Evolutionary conservation across 495 filamentous ascomycete species (phyloP).

Genomic region (Filosporella fistucella): DNA sequence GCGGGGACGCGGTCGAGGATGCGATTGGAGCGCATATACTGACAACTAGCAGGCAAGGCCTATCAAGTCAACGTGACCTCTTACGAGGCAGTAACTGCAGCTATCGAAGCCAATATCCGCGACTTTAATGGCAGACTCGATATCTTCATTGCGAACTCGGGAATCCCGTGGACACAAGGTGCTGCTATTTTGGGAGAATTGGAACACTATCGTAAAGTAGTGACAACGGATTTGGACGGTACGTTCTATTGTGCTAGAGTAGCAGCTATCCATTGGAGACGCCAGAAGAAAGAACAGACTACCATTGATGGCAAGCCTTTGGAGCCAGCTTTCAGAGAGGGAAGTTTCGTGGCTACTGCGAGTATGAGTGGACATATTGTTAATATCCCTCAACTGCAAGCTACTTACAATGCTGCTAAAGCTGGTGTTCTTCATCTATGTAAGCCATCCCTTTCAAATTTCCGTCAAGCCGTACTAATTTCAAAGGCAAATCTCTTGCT

Average conservation of each 20-base stretch:
- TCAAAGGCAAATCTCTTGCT: conserved; percentile 62
- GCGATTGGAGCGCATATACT: not conserved
- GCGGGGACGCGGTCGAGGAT: too few species aligned
- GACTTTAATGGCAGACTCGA: conserved; percentile 75
- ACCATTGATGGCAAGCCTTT: conserved; percentile 62
- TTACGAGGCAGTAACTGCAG: conserved; percentile 50
- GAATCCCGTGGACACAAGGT: conserved; percentile 69
- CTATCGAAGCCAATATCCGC: conserved; percentile 52
- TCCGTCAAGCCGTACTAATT: conserved; percentile 1
- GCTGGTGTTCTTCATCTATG: conserved; percentile 81
- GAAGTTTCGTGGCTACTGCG: conserved; percentile 75
- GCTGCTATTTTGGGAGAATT: conserved; percentile 60
- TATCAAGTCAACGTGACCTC: conserved; percentile 68
- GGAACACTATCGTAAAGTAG: conserved; percentile 62
- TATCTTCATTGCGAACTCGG: conserved; percentile 77
- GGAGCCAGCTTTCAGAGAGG: conserved; percentile 53
- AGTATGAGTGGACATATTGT: conserved; percentile 84
- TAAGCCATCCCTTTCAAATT: conserved; percentile 39
- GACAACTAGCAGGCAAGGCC: conserved; percentile 53
- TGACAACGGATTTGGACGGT: conserved; percentile 74
- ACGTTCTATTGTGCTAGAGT: conserved; percentile 78
- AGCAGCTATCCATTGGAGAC: conserved; percentile 62
- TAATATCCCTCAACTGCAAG: conserved; percentile 83
- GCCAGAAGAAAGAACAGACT: conserved; percentile 59
- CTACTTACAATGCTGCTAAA: conserved; percentile 86